A percentile compares a stretch with the other conserved stretches of the same genome.
Evolutionary conservation across 2,329 filamentous ascomycete genomes (phyloP).

Genomic region (Akanthomyces dipterigenus): DNA sequence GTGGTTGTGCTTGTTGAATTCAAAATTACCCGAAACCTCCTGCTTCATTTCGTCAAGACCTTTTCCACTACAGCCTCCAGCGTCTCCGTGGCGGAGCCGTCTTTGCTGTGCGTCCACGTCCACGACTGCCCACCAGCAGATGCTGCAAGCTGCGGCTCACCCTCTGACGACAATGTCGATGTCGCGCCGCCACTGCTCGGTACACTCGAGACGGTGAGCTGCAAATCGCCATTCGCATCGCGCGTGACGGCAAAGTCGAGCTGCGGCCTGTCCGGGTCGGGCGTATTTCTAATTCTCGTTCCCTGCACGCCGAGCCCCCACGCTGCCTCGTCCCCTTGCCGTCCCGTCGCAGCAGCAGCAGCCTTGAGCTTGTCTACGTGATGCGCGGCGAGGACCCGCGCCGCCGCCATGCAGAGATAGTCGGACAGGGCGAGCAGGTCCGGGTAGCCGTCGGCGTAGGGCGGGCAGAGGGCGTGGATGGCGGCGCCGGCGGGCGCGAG

Average conservation of each 20-base stretch:
- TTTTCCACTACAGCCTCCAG: conserved; percentile 20
- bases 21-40: too few relatives aligned
- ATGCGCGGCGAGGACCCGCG: conserved; percentile 33
- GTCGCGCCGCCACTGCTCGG: conserved; percentile 14
- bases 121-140: conserved; percentile 18
- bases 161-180: neutral
- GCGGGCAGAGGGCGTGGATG: conserved; percentile 35
- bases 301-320: conserved; percentile 28
- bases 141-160: too few relatives aligned
- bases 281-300: conserved; percentile 24
- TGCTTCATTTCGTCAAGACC: neutral
- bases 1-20: neutral
- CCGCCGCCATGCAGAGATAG: conserved; percentile 39
- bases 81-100: conserved; percentile 13
- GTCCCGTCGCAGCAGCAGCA: neutral
- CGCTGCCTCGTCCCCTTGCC: neutral
- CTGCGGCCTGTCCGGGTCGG: conserved; percentile 17
- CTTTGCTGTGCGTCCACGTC: conserved; percentile 22
- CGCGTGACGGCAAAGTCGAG: neutral
- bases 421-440: conserved; percentile 36
- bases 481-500: conserved; percentile 30
- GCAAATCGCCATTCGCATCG: neutral
- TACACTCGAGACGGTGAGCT: neutral
- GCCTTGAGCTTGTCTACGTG: conserved; percentile 22
- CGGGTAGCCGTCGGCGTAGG: conserved; percentile 38